These are phyloP conservation scores for Sphenostylis stenocarpa DNA, from an alignment of 306 rosid genomes.

Conservation along the genomic window DNA sequence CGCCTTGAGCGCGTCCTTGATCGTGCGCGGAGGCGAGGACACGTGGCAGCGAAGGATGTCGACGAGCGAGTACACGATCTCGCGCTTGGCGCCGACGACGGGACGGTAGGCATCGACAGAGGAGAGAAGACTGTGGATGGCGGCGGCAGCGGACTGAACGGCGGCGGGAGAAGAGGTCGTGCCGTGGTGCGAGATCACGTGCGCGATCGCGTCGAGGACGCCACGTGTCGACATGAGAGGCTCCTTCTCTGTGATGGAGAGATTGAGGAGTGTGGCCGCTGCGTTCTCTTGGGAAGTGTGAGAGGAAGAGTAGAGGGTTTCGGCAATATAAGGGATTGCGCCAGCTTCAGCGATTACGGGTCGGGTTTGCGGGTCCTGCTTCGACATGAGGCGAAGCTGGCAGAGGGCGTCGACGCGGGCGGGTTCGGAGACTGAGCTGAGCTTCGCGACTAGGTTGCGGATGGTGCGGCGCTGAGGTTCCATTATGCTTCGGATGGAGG, in stretches of 20 bases:
- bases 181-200: slow-evolving; percentile 58
- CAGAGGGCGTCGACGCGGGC: slow-evolving; percentile 60
- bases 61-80: slow-evolving; percentile 66
- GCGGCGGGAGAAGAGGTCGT: slow-evolving; percentile 60
- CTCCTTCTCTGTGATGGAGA: slow-evolving; percentile 69
- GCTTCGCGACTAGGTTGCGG: slow-evolving; percentile 55
- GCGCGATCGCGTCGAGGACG: slow-evolving; percentile 80
- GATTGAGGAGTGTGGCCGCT: slow-evolving; percentile 81
- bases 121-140: slow-evolving; percentile 77
- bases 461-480: slow-evolving; percentile 56
- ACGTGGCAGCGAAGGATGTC: slow-evolving; percentile 56
- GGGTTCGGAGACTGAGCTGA: slow-evolving; percentile 78
- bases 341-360: slow-evolving; percentile 70
- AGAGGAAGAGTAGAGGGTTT: slow-evolving; percentile 67
- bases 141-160: slow-evolving; percentile 85
- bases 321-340: slow-evolving; percentile 72
- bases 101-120: slow-evolving; percentile 61
- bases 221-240: slow-evolving; percentile 76
- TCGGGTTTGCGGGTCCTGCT: slow-evolving; percentile 70
- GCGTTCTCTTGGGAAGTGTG: slow-evolving; percentile 77
- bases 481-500: slow-evolving; percentile 30
- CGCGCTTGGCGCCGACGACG: slow-evolving; percentile 80
- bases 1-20: slow-evolving; percentile 86
- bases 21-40: slow-evolving; percentile 59
- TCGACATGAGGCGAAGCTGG: slow-evolving; percentile 69